These are phyloP conservation scores for Haberlea rhodopensis DNA, from an alignment of 257 asterid species.

Conservation along the genomic window DNA sequence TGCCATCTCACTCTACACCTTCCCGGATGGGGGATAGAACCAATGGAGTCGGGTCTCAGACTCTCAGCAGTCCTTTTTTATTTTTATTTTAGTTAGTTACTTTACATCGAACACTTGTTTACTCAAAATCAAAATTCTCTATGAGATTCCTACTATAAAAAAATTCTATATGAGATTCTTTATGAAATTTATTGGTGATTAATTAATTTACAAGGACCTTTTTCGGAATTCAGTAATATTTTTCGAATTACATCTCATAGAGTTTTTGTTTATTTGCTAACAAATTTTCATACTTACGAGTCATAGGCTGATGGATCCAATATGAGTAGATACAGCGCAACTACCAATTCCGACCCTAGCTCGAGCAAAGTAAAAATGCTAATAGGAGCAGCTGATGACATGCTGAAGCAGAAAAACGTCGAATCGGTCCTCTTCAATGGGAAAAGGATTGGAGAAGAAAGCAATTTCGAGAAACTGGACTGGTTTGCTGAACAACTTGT, in stretches of 20 bases:
- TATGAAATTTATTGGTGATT: no score
- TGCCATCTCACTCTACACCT: no score
- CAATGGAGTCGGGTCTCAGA: no score
- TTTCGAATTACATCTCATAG: background rate
- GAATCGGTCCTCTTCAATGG: conserved; percentile 82
- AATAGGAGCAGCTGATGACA: conserved; percentile 67
- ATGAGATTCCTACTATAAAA: no score
- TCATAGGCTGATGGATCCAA: conserved; percentile 71
- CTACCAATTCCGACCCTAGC: conserved; percentile 63
- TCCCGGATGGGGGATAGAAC: no score
- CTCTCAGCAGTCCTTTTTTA: no score
- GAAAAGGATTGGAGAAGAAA: conserved; percentile 74
- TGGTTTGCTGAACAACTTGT: conserved; percentile 91
- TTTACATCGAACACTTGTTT: background rate
- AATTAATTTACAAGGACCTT: background rate
- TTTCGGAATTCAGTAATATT: background rate
- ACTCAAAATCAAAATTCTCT: background rate
- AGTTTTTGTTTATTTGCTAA: background rate
- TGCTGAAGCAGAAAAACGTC: conserved; percentile 79
- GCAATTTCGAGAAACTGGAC: conserved; percentile 78
- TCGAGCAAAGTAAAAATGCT: conserved; percentile 55
- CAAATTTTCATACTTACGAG: background rate
- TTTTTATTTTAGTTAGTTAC: no score
- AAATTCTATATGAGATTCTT: no score
- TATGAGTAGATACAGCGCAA: conserved; percentile 48